Evolutionary conservation across 768 basidiomycete species (phyloP), one percentile per base, ranked within the genome.

Genomic region (Psilocybe cubensis): DNA sequence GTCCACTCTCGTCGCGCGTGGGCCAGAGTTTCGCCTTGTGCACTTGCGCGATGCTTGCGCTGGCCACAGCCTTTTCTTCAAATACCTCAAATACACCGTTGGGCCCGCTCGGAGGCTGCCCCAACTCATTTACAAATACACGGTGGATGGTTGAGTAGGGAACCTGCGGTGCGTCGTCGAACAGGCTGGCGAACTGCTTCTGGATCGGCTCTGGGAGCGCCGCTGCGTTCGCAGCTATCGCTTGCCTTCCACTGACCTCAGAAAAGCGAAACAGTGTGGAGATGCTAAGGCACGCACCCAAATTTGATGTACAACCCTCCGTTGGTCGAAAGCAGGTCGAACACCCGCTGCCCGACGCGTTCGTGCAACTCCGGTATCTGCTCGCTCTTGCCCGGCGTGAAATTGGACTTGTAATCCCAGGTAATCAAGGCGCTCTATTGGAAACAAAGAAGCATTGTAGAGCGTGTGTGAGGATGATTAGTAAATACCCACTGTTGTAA

Each of bases 41-140:
- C 0, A 97, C 96, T 68, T 97, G 96, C 0, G 95, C 95, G 56
- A 98, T 89, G 63, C 91, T 92, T 1, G 96, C 96, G 59, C 90
- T 92, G 0, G 95, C 95, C 1, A 92, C 76, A 0, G 95, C 88
- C 2, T 81, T 67, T 59, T 86, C 80, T 53, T 94, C 89, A 58
- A 97, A 96, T 10, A 81, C 74, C 31, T 86, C 86, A 64, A 96
- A 96, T 2, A 94, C 73, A 17, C 90, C 91, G 23, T 80, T 82
- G 0, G 90, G 88, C 0, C 86, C 84, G 33, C 80, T 72, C 0
- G 87, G 88, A 0, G 83, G 82, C 2, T 80, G 72, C 1, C 88
- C 89, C 8, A 92, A 87, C 66, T 94, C 89, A 28, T 79, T 73
- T 28, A 74, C 64, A 64, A 95, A 88, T 4, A 94, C 91, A 6